Evolutionary conservation across 2,329 filamentous ascomycete species (phyloP).

Genomic region (Aureobasidium pullulans): DNA sequence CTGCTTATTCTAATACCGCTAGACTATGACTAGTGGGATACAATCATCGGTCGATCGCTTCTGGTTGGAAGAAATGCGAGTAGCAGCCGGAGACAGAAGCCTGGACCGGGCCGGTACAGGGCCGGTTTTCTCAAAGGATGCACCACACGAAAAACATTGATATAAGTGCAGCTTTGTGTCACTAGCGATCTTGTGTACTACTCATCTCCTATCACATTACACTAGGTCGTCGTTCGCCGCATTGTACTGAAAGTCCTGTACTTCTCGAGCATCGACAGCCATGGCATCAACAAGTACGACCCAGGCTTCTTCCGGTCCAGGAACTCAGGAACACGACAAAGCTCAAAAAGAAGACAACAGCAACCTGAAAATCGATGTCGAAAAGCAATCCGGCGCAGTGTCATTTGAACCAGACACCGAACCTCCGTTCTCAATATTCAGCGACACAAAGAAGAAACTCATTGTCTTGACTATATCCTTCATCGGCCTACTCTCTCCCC

Average conservation of each 20-base stretch:
- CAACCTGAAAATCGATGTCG: neutral
- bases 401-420: slow-evolving; percentile 9
- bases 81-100: too few relatives aligned
- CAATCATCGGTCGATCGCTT: too few relatives aligned
- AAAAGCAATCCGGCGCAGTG: neutral
- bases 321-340: neutral
- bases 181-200: neutral
- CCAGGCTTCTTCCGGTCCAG: neutral
- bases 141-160: neutral
- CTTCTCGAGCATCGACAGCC: neutral
- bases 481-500: slow-evolving; percentile 23
- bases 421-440: slow-evolving; percentile 24
- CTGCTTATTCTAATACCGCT: too few relatives aligned
- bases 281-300: neutral
- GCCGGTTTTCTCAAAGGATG: neutral
- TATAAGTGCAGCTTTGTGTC: neutral
- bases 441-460: slow-evolving; percentile 20
- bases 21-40: too few relatives aligned
- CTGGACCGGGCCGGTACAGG: neutral
- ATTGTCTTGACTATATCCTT: slow-evolving; percentile 24
- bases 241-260: too few relatives aligned
- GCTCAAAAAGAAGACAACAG: neutral
- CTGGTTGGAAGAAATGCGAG: too few relatives aligned
- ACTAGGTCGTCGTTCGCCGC: neutral
- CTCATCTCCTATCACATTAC: too few relatives aligned